Percentiles rank a stretch among this genome's conserved stretches.
phyloP scores from a whole-genome alignment of 768 basidiomycete genomes.

The Russula emetica region DNA sequence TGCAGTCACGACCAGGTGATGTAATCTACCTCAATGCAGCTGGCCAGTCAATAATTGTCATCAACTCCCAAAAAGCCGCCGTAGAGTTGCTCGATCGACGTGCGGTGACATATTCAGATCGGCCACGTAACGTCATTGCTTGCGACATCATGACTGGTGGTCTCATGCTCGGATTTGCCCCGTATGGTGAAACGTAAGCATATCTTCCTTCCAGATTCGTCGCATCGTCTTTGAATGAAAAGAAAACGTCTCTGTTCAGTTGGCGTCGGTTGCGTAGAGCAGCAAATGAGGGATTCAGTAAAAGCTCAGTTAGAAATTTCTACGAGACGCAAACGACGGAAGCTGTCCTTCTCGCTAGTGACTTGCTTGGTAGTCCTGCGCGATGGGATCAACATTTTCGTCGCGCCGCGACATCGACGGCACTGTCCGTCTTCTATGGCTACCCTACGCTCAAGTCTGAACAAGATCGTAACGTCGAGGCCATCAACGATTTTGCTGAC shows the following conservation, averaged over 20 bases:
- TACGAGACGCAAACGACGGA: background rate
- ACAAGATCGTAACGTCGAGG: too few relatives aligned
- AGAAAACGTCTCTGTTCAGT: background rate
- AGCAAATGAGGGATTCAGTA: background rate
- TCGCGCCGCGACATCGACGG: background rate
- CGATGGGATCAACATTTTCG: background rate
- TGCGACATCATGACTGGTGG: background rate
- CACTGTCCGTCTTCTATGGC: background rate
- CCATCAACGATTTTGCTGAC: background rate
- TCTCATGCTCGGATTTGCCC: background rate
- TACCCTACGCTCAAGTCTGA: background rate
- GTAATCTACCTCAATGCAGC: conserved; percentile 3
- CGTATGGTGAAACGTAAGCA: background rate
- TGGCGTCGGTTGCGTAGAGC: background rate
- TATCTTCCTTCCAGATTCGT: background rate
- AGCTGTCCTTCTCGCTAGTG: background rate
- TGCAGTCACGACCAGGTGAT: background rate
- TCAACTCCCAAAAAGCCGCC: background rate
- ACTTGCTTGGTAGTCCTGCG: background rate
- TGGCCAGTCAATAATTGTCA: background rate
- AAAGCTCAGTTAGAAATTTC: background rate
- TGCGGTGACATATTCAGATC: background rate
- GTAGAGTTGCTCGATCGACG: background rate
- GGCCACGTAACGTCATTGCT: background rate
- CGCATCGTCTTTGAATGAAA: too few relatives aligned